Base-by-base conservation (phyloP, 2,329 filamentous ascomycete species). In the Dactylellina cionopaga region DNA sequence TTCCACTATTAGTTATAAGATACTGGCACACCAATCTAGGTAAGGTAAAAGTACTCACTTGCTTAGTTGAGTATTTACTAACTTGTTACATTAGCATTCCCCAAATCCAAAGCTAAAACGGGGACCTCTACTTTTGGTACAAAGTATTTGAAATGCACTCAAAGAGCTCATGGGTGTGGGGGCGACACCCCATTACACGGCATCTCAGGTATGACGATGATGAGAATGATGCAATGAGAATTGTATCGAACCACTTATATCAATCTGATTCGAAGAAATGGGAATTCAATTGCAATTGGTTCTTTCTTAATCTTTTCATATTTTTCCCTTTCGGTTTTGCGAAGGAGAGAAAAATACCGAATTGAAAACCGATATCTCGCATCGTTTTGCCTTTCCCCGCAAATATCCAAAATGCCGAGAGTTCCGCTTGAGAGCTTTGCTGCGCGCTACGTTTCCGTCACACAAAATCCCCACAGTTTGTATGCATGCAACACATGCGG, bases 161-260 rank as follows among this genome's bases (percentile, higher is more conserved):
- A 24, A 41, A 1, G 17, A 51, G 17, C 58, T 43, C 24, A 11
- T 33, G 51, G 5, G 58, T 41, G 58, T 49, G 56, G 41, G 56
- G 41, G 56, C 25, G 31, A 49, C 43, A 5, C 19, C 24, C 41
- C 58, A 31, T 64, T 49, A 24, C 66, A 71, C 66, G 49, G 44
- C 66, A 71, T 71, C 58, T 71, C 58, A 71, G 35, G 66, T 71
- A 63, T 71, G 58, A 71, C 66, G 52, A 71, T 71, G 58, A 58
- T 51, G 49, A 54, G 58, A 71, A 71, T 71, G 59, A 64, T 64
- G 59, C 59, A 64, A 64, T 64, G 52, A 64, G 25, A 24, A 15
- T 25, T n/a, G n/a, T n/a, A n/a, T n/a, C n/a, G n/a, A n/a, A n/a
- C n/a, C 44, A 29, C 19, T 7, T 11, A 15, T 6, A 27, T 27